Percentiles rank a stretch among this genome's conserved stretches.
Evolutionary conservation across 2,329 filamentous ascomycete genomes (phyloP).

Genomic region (Sporothrix pallida): DNA sequence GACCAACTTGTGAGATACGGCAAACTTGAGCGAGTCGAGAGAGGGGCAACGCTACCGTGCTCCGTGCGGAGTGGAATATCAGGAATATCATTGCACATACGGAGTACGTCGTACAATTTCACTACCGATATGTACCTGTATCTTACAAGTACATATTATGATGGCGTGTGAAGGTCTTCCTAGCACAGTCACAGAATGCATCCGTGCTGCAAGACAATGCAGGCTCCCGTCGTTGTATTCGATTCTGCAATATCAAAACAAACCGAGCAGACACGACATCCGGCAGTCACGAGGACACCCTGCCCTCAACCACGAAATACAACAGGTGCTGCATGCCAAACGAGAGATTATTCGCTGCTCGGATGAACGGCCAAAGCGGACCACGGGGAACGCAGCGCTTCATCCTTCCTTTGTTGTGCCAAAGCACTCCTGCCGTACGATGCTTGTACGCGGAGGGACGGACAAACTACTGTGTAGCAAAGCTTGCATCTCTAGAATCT

Average conservation of each 20-base stretch:
- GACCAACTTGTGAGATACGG: constrained; percentile 12
- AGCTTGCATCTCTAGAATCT: neutral
- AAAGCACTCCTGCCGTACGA: no score
- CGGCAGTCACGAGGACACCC: neutral
- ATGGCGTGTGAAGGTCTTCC: neutral
- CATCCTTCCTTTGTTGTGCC: neutral
- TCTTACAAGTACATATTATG: neutral
- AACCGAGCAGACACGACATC: neutral
- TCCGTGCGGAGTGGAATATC: neutral
- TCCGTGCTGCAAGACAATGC: neutral
- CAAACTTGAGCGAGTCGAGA: neutral
- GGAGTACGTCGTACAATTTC: neutral
- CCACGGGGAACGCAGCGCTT: neutral
- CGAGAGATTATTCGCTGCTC: neutral
- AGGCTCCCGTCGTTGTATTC: constrained; percentile 22
- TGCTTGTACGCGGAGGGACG: no score
- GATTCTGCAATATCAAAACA: constrained; percentile 7
- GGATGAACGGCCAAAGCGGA: neutral
- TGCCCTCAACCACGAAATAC: neutral
- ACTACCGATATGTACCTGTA: neutral
- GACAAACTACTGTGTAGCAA: neutral
- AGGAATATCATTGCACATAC: no score
- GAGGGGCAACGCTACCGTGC: neutral
- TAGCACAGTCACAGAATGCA: neutral
- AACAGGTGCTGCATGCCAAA: neutral